Evolutionary conservation across 2,329 filamentous ascomycete species (phyloP).

Genomic region (Stagonosporopsis tanaceti): DNA sequence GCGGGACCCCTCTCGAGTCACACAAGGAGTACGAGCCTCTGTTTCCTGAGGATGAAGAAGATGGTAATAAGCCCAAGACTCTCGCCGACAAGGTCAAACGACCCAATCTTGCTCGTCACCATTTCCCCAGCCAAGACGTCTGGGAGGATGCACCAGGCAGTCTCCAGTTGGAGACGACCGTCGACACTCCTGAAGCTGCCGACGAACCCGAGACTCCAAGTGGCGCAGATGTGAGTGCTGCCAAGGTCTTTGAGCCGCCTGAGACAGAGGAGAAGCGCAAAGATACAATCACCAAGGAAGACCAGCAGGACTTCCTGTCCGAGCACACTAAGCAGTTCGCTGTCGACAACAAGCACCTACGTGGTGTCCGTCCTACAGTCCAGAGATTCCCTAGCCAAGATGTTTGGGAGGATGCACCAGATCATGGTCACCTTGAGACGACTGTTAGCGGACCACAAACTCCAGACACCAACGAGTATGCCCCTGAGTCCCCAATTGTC

Average conservation of each 20-base stretch:
- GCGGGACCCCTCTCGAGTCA: constrained; percentile 78
- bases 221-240: constrained; percentile 47
- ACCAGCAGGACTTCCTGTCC: constrained; percentile 53
- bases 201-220: constrained; percentile 55
- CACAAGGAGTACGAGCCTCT: constrained; percentile 95
- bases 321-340: constrained; percentile 65
- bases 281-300: constrained; percentile 53
- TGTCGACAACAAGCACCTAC: constrained; percentile 61
- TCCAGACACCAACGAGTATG: constrained; percentile 55
- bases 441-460: constrained; percentile 68
- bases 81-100: constrained; percentile 65
- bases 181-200: constrained; percentile 77
- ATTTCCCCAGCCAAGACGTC: constrained; percentile 93
- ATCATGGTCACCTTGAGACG: constrained; percentile 80
- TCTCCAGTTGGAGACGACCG: constrained; percentile 77
- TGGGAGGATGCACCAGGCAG: constrained; percentile 97
- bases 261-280: constrained; percentile 60
- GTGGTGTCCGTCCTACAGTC: constrained; percentile 62
- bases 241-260: constrained; percentile 54
- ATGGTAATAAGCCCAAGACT: constrained; percentile 61
- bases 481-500: constrained; percentile 41
- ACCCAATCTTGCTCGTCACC: constrained; percentile 59
- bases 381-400: constrained; percentile 88
- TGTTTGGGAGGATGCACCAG: constrained; percentile 93
- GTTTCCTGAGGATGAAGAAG: constrained; percentile 79